Evolutionary conservation across 108 stramenopile genomes (phyloP), one percentile per base, ranked within the genome.

Genomic region (Nannochloropsis salina): DNA sequence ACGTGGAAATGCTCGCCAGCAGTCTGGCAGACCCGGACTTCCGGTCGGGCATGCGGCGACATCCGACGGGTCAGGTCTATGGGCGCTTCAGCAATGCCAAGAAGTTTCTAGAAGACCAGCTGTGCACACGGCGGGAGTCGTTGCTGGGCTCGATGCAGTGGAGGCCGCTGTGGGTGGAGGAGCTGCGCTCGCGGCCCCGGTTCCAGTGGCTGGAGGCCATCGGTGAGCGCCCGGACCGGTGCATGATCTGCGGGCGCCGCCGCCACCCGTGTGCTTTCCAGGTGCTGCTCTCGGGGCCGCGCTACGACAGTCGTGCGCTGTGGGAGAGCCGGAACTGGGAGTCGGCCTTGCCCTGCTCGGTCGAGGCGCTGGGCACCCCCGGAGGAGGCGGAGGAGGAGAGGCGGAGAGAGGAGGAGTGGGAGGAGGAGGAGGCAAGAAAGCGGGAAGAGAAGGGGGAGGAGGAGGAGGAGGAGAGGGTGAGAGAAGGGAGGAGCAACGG

Each of bases 301-400:
- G 61, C 20, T 74, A 74, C n/a, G 61, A 74, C n/a, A 74, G 61
- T n/a, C 15, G 15, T 15, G 61, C 2, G 4, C 8, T 74, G 61
- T 74, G 61, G 61, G 61, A 74, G 61, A 74, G 61, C 6, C 15
- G 61, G 61, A 4, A n/a, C 3, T 74, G 61, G 61, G 61, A 74
- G 8, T 15, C 15, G 61, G 61, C 61, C 4, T 74, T 74, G 61
- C 61, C 61, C 6, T 74, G 61, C n/a, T n/a, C 20, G 6, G 15
- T 74, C 20, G 61, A 74, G 61, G 61, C n/a, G 6, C n/a, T 74
- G 4, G 61, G 61, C 20, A 74, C 61, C 2, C 2, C 61, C 61
- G 61, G 61, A 74, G 61, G 61, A n/a, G 61, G 61, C 61, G 61
- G 61, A 74, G 61, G 61, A 74, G n/a, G 61, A 74, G 61, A 31